These are phyloP conservation scores for Kodamaea sagamina DNA, from an alignment of 805 yeast genomes.

Conservation along the genomic window DNA sequence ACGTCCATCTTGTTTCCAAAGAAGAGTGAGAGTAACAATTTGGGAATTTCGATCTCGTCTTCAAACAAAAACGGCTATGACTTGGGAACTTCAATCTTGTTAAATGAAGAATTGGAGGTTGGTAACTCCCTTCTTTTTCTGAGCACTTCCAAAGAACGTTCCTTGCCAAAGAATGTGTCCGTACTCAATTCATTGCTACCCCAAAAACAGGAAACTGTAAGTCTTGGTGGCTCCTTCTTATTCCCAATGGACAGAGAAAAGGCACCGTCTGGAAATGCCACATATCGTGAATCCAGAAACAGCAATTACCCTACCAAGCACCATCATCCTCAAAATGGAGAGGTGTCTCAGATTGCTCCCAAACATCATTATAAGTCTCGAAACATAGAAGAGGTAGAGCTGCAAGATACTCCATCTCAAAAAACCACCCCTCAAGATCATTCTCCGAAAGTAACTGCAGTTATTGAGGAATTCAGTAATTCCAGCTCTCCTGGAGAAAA, in stretches of 20 bases:
- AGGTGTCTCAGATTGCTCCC: no score
- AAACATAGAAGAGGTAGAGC: no score
- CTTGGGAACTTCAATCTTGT: constrained; percentile 11
- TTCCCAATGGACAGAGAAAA: constrained; percentile 1
- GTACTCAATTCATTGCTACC: not conserved
- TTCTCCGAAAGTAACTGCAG: not conserved
- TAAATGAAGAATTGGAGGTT: constrained; percentile 1
- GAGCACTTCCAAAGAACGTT: not conserved
- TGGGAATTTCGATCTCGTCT: no score
- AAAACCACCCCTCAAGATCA: no score
- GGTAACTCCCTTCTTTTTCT: not conserved
- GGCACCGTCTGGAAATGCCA: no score
- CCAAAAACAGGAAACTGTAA: not conserved
- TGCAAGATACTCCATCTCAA: no score
- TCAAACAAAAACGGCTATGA: not conserved
- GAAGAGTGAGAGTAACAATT: not conserved
- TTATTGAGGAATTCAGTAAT: not conserved
- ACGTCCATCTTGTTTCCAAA: not conserved
- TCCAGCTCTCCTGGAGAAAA: not conserved
- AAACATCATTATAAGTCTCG: no score
- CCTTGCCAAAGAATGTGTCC: no score
- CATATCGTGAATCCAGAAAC: not conserved
- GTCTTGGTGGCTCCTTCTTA: not conserved
- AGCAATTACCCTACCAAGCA: no score
- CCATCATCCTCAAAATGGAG: no score